Evolutionary conservation across 2,329 filamentous ascomycete genomes (phyloP).

Genomic region (Dactylonectria estremocensis): DNA sequence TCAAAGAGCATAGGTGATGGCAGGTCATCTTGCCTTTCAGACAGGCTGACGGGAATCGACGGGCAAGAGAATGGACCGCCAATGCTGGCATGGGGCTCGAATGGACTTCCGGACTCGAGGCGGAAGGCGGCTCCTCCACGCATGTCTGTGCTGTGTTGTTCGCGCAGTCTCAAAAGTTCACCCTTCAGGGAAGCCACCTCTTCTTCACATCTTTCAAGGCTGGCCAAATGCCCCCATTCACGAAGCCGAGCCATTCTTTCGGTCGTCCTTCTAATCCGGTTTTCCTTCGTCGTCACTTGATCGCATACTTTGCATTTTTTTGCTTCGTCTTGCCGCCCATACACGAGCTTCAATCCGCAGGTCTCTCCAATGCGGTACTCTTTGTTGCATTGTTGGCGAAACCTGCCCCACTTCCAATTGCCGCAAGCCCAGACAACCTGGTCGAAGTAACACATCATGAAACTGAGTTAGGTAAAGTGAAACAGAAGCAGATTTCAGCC

Average conservation of each 20-base stretch:
- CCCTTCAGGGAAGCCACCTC: conserved; percentile 3
- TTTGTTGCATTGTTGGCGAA: conserved; percentile 82
- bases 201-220: conserved; percentile 16
- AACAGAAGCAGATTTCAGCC: conserved; percentile 4
- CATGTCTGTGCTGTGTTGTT: conserved; percentile 15
- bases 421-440: conserved; percentile 34
- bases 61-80: conserved; percentile 1
- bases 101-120: conserved; percentile 7
- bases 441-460: conserved; percentile 39
- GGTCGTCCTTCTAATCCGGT: conserved; percentile 12
- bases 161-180: conserved; percentile 9
- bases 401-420: conserved; percentile 57
- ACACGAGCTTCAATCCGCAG: conserved; percentile 83
- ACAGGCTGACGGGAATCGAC: conserved; percentile 7
- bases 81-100: neutral
- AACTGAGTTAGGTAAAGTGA: neutral
- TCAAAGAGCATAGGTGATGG: neutral
- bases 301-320: conserved; percentile 19
- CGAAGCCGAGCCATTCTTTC: conserved; percentile 19
- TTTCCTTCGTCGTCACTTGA: conserved; percentile 15
- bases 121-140: conserved; percentile 12
- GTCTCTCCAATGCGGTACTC: conserved; percentile 87
- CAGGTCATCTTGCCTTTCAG: neutral
- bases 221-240: conserved; percentile 17
- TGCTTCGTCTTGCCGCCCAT: conserved; percentile 53